phyloP scores from a whole-genome alignment of 2,329 filamentous ascomycete genomes.

The Aschersonia sp. region DNA sequence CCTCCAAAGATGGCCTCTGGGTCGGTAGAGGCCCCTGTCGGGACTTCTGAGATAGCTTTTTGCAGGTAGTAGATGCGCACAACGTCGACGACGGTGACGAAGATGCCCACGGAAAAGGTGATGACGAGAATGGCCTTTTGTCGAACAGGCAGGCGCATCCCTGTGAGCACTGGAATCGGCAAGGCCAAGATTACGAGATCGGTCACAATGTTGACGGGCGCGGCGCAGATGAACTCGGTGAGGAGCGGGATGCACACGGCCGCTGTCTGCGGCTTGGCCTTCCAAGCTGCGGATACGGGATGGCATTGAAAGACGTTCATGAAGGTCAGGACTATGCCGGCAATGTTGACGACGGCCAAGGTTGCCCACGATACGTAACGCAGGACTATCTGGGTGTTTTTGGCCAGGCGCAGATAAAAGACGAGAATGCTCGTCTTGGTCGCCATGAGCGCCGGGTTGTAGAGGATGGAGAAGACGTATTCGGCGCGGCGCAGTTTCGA shows the following conservation, averaged over 20 bases:
- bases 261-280: slow-evolving; percentile 16
- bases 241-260: slow-evolving; percentile 40
- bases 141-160: slow-evolving; percentile 69
- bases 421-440: slow-evolving; percentile 87
- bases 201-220: slow-evolving; percentile 83
- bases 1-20: slow-evolving; percentile 33
- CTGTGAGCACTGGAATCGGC: slow-evolving; percentile 76
- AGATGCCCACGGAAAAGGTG: slow-evolving; percentile 77
- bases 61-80: slow-evolving; percentile 84
- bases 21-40: slow-evolving; percentile 20
- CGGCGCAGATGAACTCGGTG: slow-evolving; percentile 56
- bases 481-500: slow-evolving; percentile 40
- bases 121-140: slow-evolving; percentile 81
- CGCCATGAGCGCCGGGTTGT: slow-evolving; percentile 80
- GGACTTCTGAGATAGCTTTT: slow-evolving; percentile 40
- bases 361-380: slow-evolving; percentile 72
- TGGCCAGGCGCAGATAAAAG: slow-evolving; percentile 76
- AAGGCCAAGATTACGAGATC: slow-evolving; percentile 78
- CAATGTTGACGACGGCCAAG: slow-evolving; percentile 62
- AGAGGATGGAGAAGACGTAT: slow-evolving; percentile 51
- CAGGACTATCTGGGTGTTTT: slow-evolving; percentile 62
- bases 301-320: slow-evolving; percentile 79
- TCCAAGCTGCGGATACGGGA: slow-evolving; percentile 59
- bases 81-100: slow-evolving; percentile 79
- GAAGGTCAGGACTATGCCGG: slow-evolving; percentile 66